These are phyloP conservation scores for Orychophragmus violaceus DNA, from an alignment of 345 rosid species.

Conservation along the genomic window DNA sequence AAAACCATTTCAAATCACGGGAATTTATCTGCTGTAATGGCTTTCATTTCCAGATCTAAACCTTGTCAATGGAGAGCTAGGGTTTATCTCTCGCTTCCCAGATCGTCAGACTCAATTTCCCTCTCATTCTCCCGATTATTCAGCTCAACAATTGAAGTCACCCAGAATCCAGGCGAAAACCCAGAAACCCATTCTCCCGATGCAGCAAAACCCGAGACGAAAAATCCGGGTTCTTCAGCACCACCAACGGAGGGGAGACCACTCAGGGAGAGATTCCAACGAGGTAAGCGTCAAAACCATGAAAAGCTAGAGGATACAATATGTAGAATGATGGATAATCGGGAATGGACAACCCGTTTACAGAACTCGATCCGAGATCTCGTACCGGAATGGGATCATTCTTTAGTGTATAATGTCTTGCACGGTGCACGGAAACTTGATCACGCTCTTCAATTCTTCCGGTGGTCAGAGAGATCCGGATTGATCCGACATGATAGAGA, in stretches of 20 bases:
- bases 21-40: slow-evolving; percentile 31
- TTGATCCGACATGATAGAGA: slow-evolving; percentile 66
- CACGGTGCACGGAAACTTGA: slow-evolving; percentile 66
- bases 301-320: slow-evolving; percentile 71
- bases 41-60: slow-evolving; percentile 39
- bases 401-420: slow-evolving; percentile 70
- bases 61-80: slow-evolving; percentile 33
- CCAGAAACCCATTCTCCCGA: slow-evolving; percentile 14
- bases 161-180: background rate
- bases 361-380: slow-evolving; percentile 82
- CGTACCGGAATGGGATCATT: slow-evolving; percentile 69
- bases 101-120: slow-evolving; percentile 24
- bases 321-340: slow-evolving; percentile 81
- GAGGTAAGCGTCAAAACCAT: slow-evolving; percentile 35
- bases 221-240: background rate
- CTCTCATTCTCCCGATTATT: slow-evolving; percentile 33
- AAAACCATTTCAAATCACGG: background rate
- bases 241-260: slow-evolving; percentile 4
- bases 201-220: slow-evolving; percentile 4
- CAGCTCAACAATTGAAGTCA: slow-evolving; percentile 39
- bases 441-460: slow-evolving; percentile 88
- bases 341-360: slow-evolving; percentile 85
- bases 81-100: slow-evolving; percentile 30
- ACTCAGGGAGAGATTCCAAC: slow-evolving; percentile 30
- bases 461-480: slow-evolving; percentile 90